A percentile compares a stretch with the other conserved stretches of the same genome.
These are phyloP conservation scores for Hypoxylon trugodes DNA, from an alignment of 495 filamentous ascomycete genomes.

Conservation along the genomic window DNA sequence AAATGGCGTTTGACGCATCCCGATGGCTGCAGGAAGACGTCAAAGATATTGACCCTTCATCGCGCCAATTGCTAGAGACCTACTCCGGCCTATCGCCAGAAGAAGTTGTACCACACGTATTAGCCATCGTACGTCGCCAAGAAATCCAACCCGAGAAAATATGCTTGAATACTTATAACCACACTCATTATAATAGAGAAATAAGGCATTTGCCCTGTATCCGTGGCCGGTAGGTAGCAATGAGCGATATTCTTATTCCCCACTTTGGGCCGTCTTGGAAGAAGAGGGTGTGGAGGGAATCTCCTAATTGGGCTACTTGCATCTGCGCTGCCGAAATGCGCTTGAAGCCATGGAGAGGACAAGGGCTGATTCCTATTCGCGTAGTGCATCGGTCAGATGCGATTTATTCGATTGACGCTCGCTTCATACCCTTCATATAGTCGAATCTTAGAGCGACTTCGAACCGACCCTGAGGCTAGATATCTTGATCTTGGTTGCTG, in stretches of 20 bases:
- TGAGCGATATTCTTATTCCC: too few species aligned
- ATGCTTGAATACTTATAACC: not conserved
- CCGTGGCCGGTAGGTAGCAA: too few species aligned
- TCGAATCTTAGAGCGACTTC: not conserved
- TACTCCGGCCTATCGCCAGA: constrained; percentile 2
- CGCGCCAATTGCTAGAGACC: constrained; percentile 1
- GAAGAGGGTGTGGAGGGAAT: too few species aligned
- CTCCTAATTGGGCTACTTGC: too few species aligned
- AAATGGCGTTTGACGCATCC: not conserved
- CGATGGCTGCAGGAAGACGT: constrained; percentile 6
- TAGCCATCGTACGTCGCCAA: constrained; percentile 2
- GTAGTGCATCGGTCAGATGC: constrained; percentile 12
- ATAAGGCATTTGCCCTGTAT: constrained; percentile 12
- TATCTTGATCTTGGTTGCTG: constrained; percentile 10
- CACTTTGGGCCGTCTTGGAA: too few species aligned
- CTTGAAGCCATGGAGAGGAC: too few species aligned
- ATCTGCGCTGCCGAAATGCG: too few species aligned
- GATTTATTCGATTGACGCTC: constrained; percentile 4
- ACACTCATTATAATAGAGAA: not conserved
- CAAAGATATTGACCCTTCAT: not conserved
- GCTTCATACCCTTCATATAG: constrained; percentile 5
- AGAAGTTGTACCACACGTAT: constrained; percentile 4
- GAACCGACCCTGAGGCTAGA: not conserved
- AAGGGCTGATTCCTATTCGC: too few species aligned
- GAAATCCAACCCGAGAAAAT: not conserved